Base-by-base conservation (phyloP, 2,329 filamentous ascomycete species). In the Truncatella angustata region DNA sequence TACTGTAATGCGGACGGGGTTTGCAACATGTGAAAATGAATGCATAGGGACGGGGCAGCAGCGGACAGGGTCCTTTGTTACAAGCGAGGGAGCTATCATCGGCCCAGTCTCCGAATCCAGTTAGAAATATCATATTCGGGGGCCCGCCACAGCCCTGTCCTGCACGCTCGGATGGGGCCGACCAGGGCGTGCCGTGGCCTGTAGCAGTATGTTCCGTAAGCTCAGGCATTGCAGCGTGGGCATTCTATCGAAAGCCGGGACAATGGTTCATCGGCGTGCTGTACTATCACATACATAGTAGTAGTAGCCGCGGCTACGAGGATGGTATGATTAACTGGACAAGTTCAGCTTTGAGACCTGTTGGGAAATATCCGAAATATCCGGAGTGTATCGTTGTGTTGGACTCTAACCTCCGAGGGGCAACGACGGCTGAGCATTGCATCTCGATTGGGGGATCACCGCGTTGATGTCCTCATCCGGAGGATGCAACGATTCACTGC, bases 401-500 rank as follows among this genome's bases (percentile, higher is more conserved):
- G 28, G 2, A 32, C 7, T 14, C 14, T 14, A 32, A 32, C 28
- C 28, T 14, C 28, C 7, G 14, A 32, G 7, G 28, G 14, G 7
- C 14, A 14, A 7, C 28, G 28, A 14, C 28, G 28, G 28, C 28
- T 32, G 28, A 14, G 7, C 7, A 14, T 14, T 7, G 7, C 14
- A 32, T 14, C 28, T 14, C 28, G 7, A 7, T 14, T 7, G 28
- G 14, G 14, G 7, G 28, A 32, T 32, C 40, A 43, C 24, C 40
- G 28, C 28, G 40, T 43, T 32, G 7, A 32, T 32, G 28, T 14
- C 28, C 28, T 32, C n/a, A 20, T 39, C 10, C 20, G 18, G 21
- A 43, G n/a, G 40, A 43, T 43, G 40, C 24, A 43, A 43, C 40
- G 40, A 43, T 43, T 43, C 40, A 43, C 20, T n/a, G 21, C 39